A percentile compares a stretch with the other conserved stretches of the same genome.
Conservation (phyloP, 371 early-diverging fungal species). For the Lichtheimia ornata region DNA sequence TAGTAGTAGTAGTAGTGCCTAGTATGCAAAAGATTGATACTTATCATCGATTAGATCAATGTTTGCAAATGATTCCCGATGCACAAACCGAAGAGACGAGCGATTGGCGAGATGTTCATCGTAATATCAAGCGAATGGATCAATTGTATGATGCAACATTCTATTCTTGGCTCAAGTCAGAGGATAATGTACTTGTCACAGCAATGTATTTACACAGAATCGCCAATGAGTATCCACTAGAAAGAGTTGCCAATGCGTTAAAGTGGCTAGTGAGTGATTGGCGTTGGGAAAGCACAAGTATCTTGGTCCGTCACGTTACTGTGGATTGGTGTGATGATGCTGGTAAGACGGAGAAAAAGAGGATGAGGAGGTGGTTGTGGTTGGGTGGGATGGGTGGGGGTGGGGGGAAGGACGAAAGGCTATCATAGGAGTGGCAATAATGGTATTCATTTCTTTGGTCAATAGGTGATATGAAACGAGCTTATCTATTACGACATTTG, state of each 20-base stretch:
- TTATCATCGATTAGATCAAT: neutral
- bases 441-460: too few species aligned
- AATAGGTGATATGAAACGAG: constrained; percentile 54
- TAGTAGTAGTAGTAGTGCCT: too few species aligned
- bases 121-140: constrained; percentile 73
- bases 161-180: constrained; percentile 72
- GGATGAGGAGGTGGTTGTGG: too few species aligned
- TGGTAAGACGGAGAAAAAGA: constrained; percentile 16
- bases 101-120: constrained; percentile 69
- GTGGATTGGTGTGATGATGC: constrained; percentile 61
- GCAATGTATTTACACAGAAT: constrained; percentile 73
- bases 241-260: constrained; percentile 69
- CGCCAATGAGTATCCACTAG: constrained; percentile 72
- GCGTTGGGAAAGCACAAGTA: constrained; percentile 67
- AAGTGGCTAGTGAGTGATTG: constrained; percentile 73
- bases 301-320: constrained; percentile 66
- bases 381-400: too few species aligned
- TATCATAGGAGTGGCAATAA: too few species aligned
- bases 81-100: neutral
- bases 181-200: constrained; percentile 74
- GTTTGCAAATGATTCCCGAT: neutral
- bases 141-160: constrained; percentile 74
- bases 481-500: constrained; percentile 53
- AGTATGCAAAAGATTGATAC: neutral
- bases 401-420: too few species aligned